phyloP scores from a whole-genome alignment of 441 rosid species.

The Eruca vesicaria region DNA sequence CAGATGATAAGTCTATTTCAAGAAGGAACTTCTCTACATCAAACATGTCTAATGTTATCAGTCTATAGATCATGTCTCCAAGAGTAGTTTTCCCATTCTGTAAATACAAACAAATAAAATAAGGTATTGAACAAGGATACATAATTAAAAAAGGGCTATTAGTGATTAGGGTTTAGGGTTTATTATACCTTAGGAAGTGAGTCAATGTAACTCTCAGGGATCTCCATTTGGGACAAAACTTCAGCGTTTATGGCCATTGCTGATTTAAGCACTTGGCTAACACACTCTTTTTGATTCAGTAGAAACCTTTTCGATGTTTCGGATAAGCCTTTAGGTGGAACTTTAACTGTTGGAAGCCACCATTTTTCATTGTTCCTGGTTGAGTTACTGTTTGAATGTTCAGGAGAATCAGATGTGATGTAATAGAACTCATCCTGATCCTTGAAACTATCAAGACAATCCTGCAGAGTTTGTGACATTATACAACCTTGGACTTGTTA shows the following conservation, averaged over 20 bases:
- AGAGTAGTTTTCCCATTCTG: constrained; percentile 94
- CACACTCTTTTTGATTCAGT: constrained; percentile 48
- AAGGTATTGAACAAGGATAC: constrained; percentile 1
- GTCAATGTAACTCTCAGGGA: constrained; percentile 60
- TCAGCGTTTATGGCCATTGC: constrained; percentile 58
- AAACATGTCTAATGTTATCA: constrained; percentile 79
- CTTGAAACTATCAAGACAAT: constrained; percentile 73
- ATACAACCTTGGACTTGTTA: background rate
- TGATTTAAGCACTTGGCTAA: constrained; percentile 54
- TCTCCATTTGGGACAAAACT: constrained; percentile 61
- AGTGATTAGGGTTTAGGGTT: background rate
- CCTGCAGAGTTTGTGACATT: constrained; percentile 54
- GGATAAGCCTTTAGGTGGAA: constrained; percentile 52
- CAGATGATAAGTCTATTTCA: constrained; percentile 76
- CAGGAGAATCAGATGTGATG: constrained; percentile 25
- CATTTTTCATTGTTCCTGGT: constrained; percentile 48
- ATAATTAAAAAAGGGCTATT: background rate
- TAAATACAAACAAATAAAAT: background rate
- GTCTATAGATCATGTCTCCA: constrained; percentile 71
- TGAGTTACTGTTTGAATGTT: constrained; percentile 19
- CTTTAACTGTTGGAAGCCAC: constrained; percentile 61
- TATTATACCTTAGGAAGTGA: constrained; percentile 61
- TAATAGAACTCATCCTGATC: constrained; percentile 35
- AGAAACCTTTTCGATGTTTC: constrained; percentile 45
- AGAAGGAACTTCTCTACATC: constrained; percentile 80